Evolutionary conservation across 805 yeast species (phyloP), one percentile per base, ranked within the genome.

Genomic region (Saccharomycopsis amapae): DNA sequence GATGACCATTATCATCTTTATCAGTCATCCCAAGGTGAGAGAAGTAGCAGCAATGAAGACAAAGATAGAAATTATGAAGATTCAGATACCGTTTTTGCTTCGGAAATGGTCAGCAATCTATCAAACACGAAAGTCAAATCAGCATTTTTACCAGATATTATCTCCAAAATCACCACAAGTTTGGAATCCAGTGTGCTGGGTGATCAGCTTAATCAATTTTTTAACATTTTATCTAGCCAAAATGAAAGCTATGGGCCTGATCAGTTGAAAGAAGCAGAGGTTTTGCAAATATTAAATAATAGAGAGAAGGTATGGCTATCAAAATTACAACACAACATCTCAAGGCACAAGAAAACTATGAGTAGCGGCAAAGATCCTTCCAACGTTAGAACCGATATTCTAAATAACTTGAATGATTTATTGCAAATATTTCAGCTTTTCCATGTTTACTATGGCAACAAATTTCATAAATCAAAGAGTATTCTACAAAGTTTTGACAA

Each of bases 11-110:
- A 9, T n/a, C 35, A n/a, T 31, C 49, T 89, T 90, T 37, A 84
- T 97, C 69, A 59, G 70, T 40, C 97, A 97, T 57, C 81, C 18
- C 12, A 17, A 12, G 20, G 31, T 18, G 36, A 28, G 3, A 1
- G 26, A 18, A 17, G 15, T 10, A n/a, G 13, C 4, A 22, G 10
- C 2, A 3, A 15, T 2, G 26, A 28, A 15, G 19, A 26, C 4
- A 19, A 30, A 5, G 42, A 39, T 19, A 10, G 17, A 2, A 17
- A 5, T 18, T 7, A 26, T 3, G 22, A 9, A n/a, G n/a, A n/a
- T n/a, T n/a, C n/a, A n/a, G n/a, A n/a, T n/a, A n/a, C n/a, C n/a
- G n/a, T n/a, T n/a, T n/a, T n/a, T n/a, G 36, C 23, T 38, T 38
- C 13, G 33, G 32, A 26, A 31, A 12, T 30, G n/a, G 17, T 25